phyloP scores from a whole-genome alignment of 2,329 filamentous ascomycete species.

The Fusarium sp. region DNA sequence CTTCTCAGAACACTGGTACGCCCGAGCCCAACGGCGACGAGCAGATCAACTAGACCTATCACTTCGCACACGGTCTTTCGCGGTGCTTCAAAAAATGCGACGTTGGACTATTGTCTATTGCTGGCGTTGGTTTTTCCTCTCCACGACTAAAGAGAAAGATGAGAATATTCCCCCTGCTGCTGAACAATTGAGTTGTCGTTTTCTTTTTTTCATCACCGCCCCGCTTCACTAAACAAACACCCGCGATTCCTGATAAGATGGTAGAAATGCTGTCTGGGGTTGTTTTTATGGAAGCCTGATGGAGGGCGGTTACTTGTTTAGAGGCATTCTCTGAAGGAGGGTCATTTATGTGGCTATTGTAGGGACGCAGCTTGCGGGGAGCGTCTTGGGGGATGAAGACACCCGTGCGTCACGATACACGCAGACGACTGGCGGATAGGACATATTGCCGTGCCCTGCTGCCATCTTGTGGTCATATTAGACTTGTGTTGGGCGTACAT shows the following conservation, averaged over 20 bases:
- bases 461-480: slow-evolving; percentile 41
- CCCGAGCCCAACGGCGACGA: slow-evolving; percentile 69
- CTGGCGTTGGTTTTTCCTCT: slow-evolving; percentile 65
- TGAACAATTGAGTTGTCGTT: slow-evolving; percentile 57
- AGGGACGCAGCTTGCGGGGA: slow-evolving; percentile 42
- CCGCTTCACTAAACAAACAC: slow-evolving; percentile 47
- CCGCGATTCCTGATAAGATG: slow-evolving; percentile 52
- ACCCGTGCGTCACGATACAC: slow-evolving; percentile 42
- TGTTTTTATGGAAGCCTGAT: slow-evolving; percentile 32
- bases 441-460: slow-evolving; percentile 22
- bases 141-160: slow-evolving; percentile 60
- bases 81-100: slow-evolving; percentile 56
- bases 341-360: slow-evolving; percentile 41
- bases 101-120: slow-evolving; percentile 63
- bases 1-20: slow-evolving; percentile 61
- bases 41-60: slow-evolving; percentile 62
- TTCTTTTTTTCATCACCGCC: slow-evolving; percentile 55
- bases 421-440: slow-evolving; percentile 40
- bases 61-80: slow-evolving; percentile 52
- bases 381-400: slow-evolving; percentile 41
- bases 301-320: slow-evolving; percentile 34
- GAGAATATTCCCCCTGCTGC: slow-evolving; percentile 60
- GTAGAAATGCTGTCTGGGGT: slow-evolving; percentile 44
- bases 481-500: slow-evolving; percentile 45
- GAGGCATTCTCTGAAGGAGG: slow-evolving; percentile 40